Evolutionary conservation across 2,329 filamentous ascomycete genomes (phyloP).

Genomic region (Pseudogymnoascus sp.): DNA sequence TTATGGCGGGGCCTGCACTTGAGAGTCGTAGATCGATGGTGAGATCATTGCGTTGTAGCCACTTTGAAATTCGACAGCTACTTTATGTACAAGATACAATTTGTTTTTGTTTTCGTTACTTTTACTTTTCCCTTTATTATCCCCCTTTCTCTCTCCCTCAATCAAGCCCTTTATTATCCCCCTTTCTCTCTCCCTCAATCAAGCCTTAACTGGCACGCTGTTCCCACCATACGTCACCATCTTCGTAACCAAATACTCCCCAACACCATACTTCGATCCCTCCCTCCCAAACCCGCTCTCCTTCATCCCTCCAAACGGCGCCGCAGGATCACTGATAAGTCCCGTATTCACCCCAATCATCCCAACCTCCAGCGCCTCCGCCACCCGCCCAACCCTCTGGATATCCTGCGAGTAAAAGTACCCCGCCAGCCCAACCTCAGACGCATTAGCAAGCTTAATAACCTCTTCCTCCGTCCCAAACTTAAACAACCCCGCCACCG

Average conservation of each 20-base stretch:
- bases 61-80: not conserved
- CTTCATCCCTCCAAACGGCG: conserved; percentile 52
- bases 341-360: conserved; percentile 85
- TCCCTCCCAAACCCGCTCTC: conserved; percentile 49
- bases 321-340: conserved; percentile 45
- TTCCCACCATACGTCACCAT: conserved; percentile 31
- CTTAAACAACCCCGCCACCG: conserved; percentile 80
- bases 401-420: conserved; percentile 79
- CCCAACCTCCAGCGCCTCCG: conserved; percentile 69
- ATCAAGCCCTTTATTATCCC: not conserved
- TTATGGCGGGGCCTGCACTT: not conserved
- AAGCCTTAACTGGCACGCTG: not conserved
- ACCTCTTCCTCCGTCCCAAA: conserved; percentile 89
- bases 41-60: not conserved
- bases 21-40: not conserved
- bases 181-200: not conserved
- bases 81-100: not conserved
- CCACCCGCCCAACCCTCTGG: conserved; percentile 52
- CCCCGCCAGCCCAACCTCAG: conserved; percentile 82
- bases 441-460: conserved; percentile 69
- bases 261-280: conserved; percentile 46
- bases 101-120: not conserved
- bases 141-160: not conserved
- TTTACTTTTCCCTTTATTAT: not conserved
- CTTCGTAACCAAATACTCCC: conserved; percentile 47